Percentiles rank a stretch among this genome's conserved stretches.
phyloP scores from a whole-genome alignment of 495 filamentous ascomycete genomes.

The Friedmanniomyces simplex region DNA sequence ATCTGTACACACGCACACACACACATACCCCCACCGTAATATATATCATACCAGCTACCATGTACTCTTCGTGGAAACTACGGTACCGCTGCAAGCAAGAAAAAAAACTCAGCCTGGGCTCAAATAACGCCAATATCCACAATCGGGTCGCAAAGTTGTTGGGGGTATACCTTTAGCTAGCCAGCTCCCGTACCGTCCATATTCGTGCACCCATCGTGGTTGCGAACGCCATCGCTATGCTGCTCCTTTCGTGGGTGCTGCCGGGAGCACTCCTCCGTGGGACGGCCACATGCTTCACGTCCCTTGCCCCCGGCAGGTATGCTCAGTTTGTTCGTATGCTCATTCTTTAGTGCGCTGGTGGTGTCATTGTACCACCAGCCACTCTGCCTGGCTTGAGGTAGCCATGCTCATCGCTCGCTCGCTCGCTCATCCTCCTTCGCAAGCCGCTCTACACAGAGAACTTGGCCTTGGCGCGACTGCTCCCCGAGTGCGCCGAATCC shows the following conservation, averaged over 20 bases:
- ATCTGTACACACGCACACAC: no score
- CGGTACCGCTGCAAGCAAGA: no score
- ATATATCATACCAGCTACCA: no score
- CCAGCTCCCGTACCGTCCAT: no score
- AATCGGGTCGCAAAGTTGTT: no score
- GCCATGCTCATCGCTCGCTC: background rate
- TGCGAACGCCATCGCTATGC: slow-evolving; percentile 1
- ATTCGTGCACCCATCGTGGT: no score
- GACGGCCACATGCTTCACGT: slow-evolving; percentile 18
- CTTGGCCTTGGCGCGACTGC: slow-evolving; percentile 92
- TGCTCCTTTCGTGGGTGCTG: background rate
- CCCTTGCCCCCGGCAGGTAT: background rate
- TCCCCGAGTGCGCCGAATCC: slow-evolving; percentile 81
- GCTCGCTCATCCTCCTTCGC: background rate
- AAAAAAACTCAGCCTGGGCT: no score
- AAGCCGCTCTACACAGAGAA: slow-evolving; percentile 52
- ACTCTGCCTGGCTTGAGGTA: background rate
- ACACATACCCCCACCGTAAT: no score
- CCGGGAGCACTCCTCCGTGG: background rate
- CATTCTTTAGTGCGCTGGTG: background rate
- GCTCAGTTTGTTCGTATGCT: background rate
- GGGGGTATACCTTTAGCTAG: no score
- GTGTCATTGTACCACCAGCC: background rate
- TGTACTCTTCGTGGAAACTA: no score
- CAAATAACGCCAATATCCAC: no score